Evolutionary conservation across 345 rosid species (phyloP).

Genomic region (Aquilaria malaccensis): DNA sequence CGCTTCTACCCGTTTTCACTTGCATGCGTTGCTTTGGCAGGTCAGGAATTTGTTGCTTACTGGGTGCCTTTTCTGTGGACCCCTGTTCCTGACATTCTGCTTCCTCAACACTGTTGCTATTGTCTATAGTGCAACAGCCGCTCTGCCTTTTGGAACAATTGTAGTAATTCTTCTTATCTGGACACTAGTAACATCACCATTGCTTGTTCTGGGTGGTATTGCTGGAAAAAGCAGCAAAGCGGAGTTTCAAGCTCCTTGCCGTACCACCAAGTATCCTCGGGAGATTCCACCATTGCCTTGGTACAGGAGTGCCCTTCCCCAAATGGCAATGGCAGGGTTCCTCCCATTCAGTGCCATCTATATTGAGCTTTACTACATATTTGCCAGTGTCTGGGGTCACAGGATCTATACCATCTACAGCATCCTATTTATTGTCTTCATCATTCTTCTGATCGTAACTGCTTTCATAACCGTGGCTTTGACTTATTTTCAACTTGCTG

Average conservation of each 20-base stretch:
- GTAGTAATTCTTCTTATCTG: conserved; percentile 52
- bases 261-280: conserved; percentile 46
- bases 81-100: conserved; percentile 43
- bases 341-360: conserved; percentile 59
- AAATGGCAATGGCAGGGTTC: conserved; percentile 67
- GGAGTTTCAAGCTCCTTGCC: conserved; percentile 55
- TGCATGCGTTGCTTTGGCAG: conserved; percentile 19
- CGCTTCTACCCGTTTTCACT: not conserved
- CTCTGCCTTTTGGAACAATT: conserved; percentile 47
- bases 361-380: conserved; percentile 55
- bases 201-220: conserved; percentile 40
- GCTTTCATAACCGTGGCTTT: conserved; percentile 52
- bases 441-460: conserved; percentile 54
- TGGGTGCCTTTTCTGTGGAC: conserved; percentile 53
- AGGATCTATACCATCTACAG: conserved; percentile 58
- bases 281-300: conserved; percentile 51
- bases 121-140: conserved; percentile 46
- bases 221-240: conserved; percentile 54
- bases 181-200: conserved; percentile 46
- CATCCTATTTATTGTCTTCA: conserved; percentile 54
- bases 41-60: conserved; percentile 48
- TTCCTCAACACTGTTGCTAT: conserved; percentile 56
- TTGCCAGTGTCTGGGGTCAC: conserved; percentile 63
- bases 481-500: conserved; percentile 55
- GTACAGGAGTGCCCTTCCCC: conserved; percentile 48